Evolutionary conservation across 1,139 yeast genomes (phyloP).

Genomic region (Saccharomyces hybrid): DNA sequence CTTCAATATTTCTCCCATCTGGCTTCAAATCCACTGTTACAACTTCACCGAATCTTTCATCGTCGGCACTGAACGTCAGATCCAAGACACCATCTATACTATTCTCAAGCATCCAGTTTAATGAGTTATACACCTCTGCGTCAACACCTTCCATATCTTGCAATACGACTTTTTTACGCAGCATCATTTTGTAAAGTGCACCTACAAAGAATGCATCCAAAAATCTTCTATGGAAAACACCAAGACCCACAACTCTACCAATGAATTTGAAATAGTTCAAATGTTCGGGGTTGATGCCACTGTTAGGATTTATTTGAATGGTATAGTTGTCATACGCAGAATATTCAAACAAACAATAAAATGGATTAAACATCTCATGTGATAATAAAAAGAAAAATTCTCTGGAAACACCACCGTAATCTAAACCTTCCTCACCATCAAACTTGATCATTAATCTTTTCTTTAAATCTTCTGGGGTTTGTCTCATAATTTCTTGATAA

Average conservation of each 20-base stretch:
- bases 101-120: conserved; percentile 92
- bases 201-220: conserved; percentile 97
- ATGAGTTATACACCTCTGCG: conserved; percentile 87
- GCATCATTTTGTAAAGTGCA: conserved; percentile 95
- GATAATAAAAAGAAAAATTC: conserved; percentile 93
- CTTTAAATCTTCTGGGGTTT: conserved; percentile 94
- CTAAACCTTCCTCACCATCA: conserved; percentile 98
- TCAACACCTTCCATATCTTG: conserved; percentile 99
- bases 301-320: conserved; percentile 92
- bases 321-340: conserved; percentile 98
- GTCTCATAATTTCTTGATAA: conserved; percentile 97
- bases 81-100: conserved; percentile 83
- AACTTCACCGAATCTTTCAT: conserved; percentile 90
- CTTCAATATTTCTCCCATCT: conserved; percentile 80
- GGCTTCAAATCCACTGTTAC: conserved; percentile 87
- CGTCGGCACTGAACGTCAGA: conserved; percentile 89
- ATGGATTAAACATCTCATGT: conserved; percentile 98
- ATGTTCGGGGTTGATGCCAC: conserved; percentile 97
- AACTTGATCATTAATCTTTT: conserved; percentile 96
- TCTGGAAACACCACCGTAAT: conserved; percentile 98
- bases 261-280: conserved; percentile 94
- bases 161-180: conserved; percentile 84
- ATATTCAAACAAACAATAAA: conserved; percentile 92
- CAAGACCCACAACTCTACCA: conserved; percentile 96
- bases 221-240: conserved; percentile 96